Percentiles rank a stretch among this genome's conserved stretches.
These are phyloP conservation scores for Pestalotiopsis sp. DNA, from an alignment of 2,329 filamentous ascomycete genomes.

Conservation along the genomic window DNA sequence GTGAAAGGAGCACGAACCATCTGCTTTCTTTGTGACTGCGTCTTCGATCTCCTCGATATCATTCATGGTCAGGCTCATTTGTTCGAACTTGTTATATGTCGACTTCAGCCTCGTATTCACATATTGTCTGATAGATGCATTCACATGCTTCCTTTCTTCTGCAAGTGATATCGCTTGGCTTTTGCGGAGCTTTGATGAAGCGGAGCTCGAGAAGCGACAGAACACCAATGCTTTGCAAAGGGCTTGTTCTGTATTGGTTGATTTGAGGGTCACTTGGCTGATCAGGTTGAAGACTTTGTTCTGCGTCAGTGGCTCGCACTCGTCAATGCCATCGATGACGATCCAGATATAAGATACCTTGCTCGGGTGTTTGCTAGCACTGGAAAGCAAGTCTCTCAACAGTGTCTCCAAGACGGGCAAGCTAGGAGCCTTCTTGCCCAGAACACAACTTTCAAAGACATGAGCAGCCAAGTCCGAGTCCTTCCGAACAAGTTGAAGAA, in stretches of 20 bases:
- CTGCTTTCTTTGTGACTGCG: background rate
- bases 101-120: background rate
- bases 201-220: background rate
- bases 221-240: background rate
- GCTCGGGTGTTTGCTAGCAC: background rate
- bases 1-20: background rate
- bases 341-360: background rate
- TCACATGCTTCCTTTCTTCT: background rate
- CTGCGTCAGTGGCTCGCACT: background rate
- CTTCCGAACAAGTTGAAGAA: background rate
- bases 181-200: background rate
- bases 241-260: background rate
- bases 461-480: background rate
- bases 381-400: background rate
- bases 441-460: background rate
- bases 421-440: background rate
- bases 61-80: background rate
- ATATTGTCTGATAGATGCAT: background rate
- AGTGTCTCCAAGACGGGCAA: background rate
- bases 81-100: background rate
- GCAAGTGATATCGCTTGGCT: background rate
- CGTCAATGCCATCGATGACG: background rate
- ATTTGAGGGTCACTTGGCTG: background rate
- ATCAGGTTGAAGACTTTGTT: background rate
- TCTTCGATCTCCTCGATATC: background rate